Percentiles rank a stretch among this genome's conserved stretches.
phyloP scores from a whole-genome alignment of 2,329 filamentous ascomycete genomes.

The Aureobasidium melanogenum region DNA sequence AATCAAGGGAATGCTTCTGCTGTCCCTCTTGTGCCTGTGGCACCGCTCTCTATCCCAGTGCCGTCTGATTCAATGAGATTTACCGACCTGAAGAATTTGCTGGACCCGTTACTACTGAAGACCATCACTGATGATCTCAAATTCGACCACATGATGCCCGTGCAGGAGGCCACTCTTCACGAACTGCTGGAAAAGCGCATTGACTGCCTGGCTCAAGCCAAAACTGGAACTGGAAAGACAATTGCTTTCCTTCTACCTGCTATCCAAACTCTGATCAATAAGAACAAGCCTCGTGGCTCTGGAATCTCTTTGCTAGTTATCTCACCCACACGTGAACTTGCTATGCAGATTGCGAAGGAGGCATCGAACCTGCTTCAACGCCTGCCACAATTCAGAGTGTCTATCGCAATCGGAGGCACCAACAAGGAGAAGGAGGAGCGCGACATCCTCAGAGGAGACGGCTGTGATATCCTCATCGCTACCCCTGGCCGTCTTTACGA shows the following conservation, averaged over 20 bases:
- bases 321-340: conserved; percentile 63
- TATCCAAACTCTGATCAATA: conserved; percentile 73
- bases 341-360: conserved; percentile 53
- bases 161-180: conserved; percentile 45
- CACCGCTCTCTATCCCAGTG: conserved; percentile 2
- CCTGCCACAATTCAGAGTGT: conserved; percentile 66
- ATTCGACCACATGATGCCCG: conserved; percentile 39
- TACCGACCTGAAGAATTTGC: conserved; percentile 61
- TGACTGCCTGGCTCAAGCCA: conserved; percentile 57
- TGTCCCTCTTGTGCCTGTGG: conserved; percentile 2
- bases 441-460: conserved; percentile 68
- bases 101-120: conserved; percentile 77
- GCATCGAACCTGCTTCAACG: conserved; percentile 70
- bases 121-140: conserved; percentile 29
- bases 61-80: conserved; percentile 42
- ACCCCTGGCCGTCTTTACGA: conserved; percentile 82
- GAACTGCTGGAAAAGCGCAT: conserved; percentile 40
- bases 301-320: conserved; percentile 81
- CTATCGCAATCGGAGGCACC: conserved; percentile 34
- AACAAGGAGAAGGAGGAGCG: conserved; percentile 47
- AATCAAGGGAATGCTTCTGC: not conserved
- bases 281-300: conserved; percentile 57
- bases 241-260: conserved; percentile 85
- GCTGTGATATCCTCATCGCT: conserved; percentile 69
- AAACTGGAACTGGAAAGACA: conserved; percentile 89